Evolutionary conservation across 1,139 yeast species (phyloP), one percentile per base, ranked within the genome.

Genomic region (Saccharomyces hybrid): DNA sequence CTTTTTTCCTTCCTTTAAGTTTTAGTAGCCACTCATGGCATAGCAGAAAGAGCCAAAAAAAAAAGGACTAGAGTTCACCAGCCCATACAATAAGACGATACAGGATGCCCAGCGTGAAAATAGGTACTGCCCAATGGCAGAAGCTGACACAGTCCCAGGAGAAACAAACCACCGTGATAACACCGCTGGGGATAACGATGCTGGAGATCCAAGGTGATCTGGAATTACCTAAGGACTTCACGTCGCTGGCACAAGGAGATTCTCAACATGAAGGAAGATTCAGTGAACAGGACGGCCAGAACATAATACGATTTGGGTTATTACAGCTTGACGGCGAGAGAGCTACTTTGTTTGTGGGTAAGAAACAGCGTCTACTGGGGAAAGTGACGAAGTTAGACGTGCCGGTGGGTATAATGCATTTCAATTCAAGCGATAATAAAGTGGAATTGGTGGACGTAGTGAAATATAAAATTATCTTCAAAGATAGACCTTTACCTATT

Each of bases 181-280:
- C 91, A 0, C 78, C 84, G 0, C 69, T 72, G 50, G 93, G 91
- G 0, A 73, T 81, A 38, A 75, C 79, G 1, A 63, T 85, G 9
- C 59, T 85, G 27, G 93, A 85, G 66, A 84, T 85, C 16, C 93
- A 85, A 65, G 93, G 93, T 3, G 87, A 82, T 38, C 66, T 85
- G 48, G 80, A 81, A 53, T 64, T 82, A 1, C 90, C 90, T 0
- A 57, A 0, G 65, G 64, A 27, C 71, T 50, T 26, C 29, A 11
- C 71, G 42, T 79, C 80, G 20, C 58, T 62, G 4, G 54, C 50
- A 1, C 57, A 54, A 3, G 71, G 67, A 28, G 70, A 70, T 28
- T 48, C 34, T 14, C 46, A 28, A 3, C 51, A 56, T 9, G 65
- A 66, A 9, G 53, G 55, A 0, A 62, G 70, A 44, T 75, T 72